Conservation (phyloP, 2,329 filamentous ascomycete genomes). For the Pyrenophora seminiperda region DNA sequence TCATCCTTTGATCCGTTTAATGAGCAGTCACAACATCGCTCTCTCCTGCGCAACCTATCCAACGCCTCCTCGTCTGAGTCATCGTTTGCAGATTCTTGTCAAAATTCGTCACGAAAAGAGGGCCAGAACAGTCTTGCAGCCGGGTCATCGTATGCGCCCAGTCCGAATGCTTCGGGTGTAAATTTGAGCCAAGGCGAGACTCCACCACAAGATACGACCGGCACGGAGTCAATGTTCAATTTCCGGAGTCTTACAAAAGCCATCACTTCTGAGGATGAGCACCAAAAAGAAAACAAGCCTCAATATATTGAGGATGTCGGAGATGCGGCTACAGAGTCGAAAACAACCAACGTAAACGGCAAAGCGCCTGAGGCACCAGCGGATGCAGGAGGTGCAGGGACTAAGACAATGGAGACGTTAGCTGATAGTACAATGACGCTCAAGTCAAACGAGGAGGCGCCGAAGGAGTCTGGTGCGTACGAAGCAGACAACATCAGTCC, state of each 20-base stretch:
- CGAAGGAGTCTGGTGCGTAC: conserved; percentile 2
- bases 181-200: conserved; percentile 44
- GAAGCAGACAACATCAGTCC: conserved; percentile 37
- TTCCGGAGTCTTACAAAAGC: conserved; percentile 86
- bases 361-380: background rate
- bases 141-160: conserved; percentile 54
- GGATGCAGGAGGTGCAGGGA: conserved; percentile 1
- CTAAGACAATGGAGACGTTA: conserved; percentile 20
- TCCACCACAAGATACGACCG: conserved; percentile 50
- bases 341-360: conserved; percentile 7
- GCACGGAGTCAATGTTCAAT: conserved; percentile 83
- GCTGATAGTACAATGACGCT: conserved; percentile 38
- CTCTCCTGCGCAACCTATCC: conserved; percentile 80
- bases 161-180: conserved; percentile 60
- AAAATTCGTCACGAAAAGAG: conserved; percentile 35
- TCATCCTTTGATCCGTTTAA: conserved; percentile 49
- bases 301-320: conserved; percentile 50
- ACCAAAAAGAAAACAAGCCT: conserved; percentile 50
- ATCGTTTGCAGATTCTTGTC: conserved; percentile 71
- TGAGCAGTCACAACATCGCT: conserved; percentile 58
- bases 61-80: conserved; percentile 85
- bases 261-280: conserved; percentile 66
- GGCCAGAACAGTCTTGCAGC: conserved; percentile 44
- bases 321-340: conserved; percentile 12
- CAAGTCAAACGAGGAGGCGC: conserved; percentile 24